Evolutionary conservation across 441 rosid genomes (phyloP).

Genomic region (Euphorbia celastroides): DNA sequence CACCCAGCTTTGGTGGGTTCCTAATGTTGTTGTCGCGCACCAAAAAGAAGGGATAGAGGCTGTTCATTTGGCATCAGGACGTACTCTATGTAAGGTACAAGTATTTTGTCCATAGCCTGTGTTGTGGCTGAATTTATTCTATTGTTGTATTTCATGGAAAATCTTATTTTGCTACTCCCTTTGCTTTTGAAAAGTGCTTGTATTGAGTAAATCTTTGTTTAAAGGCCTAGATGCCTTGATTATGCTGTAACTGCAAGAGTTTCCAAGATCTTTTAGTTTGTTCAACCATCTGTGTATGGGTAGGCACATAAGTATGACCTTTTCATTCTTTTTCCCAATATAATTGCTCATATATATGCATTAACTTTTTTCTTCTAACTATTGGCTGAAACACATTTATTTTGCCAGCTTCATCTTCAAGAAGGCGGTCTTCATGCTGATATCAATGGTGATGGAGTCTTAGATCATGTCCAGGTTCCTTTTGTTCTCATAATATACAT

Average conservation of each 20-base stretch:
- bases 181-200: neutral
- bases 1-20: constrained; percentile 99
- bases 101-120: constrained; percentile 9
- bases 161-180: neutral
- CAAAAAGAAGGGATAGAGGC: constrained; percentile 98
- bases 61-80: constrained; percentile 91
- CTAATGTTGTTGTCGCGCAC: constrained; percentile 95
- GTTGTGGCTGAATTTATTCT: neutral
- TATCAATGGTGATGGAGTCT: constrained; percentile 98
- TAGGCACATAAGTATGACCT: neutral
- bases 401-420: constrained; percentile 79
- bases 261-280: neutral
- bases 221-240: neutral
- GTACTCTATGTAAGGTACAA: constrained; percentile 90
- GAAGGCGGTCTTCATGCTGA: constrained; percentile 99
- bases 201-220: constrained; percentile 2
- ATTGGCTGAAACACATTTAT: constrained; percentile 10
- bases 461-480: constrained; percentile 95
- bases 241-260: neutral
- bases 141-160: no score
- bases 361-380: constrained; percentile 8
- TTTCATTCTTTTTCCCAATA: neutral
- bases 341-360: neutral
- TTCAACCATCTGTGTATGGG: neutral
- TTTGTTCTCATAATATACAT: neutral